Conservation (phyloP, 306 rosid genomes). For the Hippophae gyantsensis region DNA sequence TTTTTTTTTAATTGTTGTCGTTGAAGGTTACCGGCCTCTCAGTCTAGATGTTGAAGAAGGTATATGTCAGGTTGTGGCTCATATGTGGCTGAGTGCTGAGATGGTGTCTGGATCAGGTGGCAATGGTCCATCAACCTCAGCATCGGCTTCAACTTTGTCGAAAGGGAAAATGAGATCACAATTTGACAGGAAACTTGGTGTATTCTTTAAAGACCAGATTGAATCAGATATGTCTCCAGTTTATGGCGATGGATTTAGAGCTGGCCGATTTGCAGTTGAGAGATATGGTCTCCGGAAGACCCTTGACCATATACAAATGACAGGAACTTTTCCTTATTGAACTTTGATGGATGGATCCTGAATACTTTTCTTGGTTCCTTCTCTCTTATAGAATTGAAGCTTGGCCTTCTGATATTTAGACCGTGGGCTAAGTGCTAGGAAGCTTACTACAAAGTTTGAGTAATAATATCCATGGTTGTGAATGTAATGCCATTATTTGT, state of each 20-base stretch:
- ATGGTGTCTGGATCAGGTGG: slow-evolving; percentile 47
- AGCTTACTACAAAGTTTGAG: too few species aligned
- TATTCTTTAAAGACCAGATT: slow-evolving; percentile 86
- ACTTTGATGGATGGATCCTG: slow-evolving; percentile 3
- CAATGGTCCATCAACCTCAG: slow-evolving; percentile 46
- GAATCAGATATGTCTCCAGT: slow-evolving; percentile 91
- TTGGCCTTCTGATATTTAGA: slow-evolving; percentile 47
- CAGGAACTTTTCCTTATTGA: slow-evolving; percentile 75
- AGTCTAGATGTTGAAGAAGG: slow-evolving; percentile 98
- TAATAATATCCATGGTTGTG: too few species aligned
- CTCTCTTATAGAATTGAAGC: slow-evolving; percentile 29
- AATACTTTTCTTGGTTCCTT: slow-evolving; percentile 4
- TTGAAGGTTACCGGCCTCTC: slow-evolving; percentile 74
- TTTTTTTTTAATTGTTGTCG: slow-evolving; percentile 1
- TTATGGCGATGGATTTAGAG: slow-evolving; percentile 91
- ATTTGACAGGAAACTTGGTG: slow-evolving; percentile 82
- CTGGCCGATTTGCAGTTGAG: slow-evolving; percentile 74
- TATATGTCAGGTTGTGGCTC: slow-evolving; percentile 95
- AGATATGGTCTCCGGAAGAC: slow-evolving; percentile 74
- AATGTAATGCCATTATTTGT: too few species aligned
- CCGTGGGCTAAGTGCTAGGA: slow-evolving; percentile 6
- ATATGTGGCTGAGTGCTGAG: slow-evolving; percentile 82
- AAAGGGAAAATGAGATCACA: slow-evolving; percentile 44
- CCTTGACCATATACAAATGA: slow-evolving; percentile 76
- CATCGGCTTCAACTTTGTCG: slow-evolving; percentile 30